Percentiles rank a stretch among this genome's conserved stretches.
phyloP scores from a whole-genome alignment of 2,329 filamentous ascomycete genomes.

The Rhinocladiella mackenziei region DNA sequence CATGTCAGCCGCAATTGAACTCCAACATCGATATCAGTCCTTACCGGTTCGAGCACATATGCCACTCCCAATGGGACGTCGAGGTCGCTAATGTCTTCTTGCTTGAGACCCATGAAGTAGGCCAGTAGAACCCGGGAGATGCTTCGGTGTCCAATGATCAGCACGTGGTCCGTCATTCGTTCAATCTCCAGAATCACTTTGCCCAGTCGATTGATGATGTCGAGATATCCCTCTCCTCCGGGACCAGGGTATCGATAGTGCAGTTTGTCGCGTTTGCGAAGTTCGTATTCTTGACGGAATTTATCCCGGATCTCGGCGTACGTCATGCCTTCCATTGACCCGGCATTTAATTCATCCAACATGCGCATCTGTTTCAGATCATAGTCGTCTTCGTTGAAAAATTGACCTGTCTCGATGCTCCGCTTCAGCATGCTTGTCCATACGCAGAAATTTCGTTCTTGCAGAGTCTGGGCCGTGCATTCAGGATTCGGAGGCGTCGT shows the following conservation, averaged over 20 bases:
- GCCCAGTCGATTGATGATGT: slow-evolving; percentile 90
- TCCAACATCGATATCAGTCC: too few species aligned
- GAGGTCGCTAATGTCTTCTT: slow-evolving; percentile 88
- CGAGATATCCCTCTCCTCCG: slow-evolving; percentile 91
- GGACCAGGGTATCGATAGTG: slow-evolving; percentile 95
- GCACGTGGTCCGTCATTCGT: slow-evolving; percentile 90
- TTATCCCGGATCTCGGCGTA: slow-evolving; percentile 82
- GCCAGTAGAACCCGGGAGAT: slow-evolving; percentile 89
- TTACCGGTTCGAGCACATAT: slow-evolving; percentile 80
- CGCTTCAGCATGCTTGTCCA: slow-evolving; percentile 98
- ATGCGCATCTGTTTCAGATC: slow-evolving; percentile 97
- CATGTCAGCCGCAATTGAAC: slow-evolving; percentile 6
- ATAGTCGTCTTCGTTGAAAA: slow-evolving; percentile 93
- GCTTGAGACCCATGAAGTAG: slow-evolving; percentile 90
- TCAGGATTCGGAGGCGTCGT: slow-evolving; percentile 93
- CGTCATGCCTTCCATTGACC: slow-evolving; percentile 89
- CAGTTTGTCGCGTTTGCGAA: slow-evolving; percentile 80
- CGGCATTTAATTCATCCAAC: slow-evolving; percentile 93
- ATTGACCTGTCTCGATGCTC: slow-evolving; percentile 79
- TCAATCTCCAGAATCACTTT: slow-evolving; percentile 97
- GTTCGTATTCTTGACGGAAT: slow-evolving; percentile 74
- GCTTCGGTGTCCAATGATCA: slow-evolving; percentile 88
- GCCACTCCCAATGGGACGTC: slow-evolving; percentile 91
- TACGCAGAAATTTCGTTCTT: slow-evolving; percentile 86
- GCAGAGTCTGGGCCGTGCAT: slow-evolving; percentile 49